These are phyloP conservation scores for Melampsora medusae DNA, from an alignment of 1,284 basidiomycete genomes.

Conservation along the genomic window DNA sequence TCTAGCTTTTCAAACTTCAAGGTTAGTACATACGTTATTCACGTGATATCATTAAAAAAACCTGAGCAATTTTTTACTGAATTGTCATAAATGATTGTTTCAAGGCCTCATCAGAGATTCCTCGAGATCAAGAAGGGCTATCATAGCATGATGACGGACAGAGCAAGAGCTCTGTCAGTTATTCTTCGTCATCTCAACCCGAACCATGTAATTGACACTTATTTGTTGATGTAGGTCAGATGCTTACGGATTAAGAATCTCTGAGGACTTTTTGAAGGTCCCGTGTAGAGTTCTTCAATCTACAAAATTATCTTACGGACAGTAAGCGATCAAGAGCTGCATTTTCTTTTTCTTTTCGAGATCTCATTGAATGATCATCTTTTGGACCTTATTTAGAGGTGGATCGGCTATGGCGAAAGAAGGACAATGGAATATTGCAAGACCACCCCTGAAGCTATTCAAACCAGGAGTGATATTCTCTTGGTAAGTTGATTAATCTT, in stretches of 20 bases:
- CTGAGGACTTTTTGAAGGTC: too few species aligned
- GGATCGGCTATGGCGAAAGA: neutral
- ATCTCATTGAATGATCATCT: neutral
- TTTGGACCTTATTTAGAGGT: neutral
- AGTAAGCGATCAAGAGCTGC: neutral
- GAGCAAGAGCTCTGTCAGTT: too few species aligned
- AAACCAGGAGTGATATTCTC: conserved; percentile 5
- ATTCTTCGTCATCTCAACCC: too few species aligned
- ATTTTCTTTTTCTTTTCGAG: neutral
- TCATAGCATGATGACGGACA: too few species aligned
- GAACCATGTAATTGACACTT: neutral
- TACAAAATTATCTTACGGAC: conserved; percentile 9
- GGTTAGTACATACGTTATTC: neutral
- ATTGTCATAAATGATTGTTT: neutral
- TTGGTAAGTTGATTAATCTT: conserved; percentile 3
- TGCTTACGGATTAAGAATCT: too few species aligned
- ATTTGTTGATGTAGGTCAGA: neutral
- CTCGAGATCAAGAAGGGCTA: too few species aligned
- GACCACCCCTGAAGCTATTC: conserved; percentile 3
- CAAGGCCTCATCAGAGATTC: too few species aligned
- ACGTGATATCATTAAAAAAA: too few species aligned
- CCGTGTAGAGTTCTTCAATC: conserved; percentile 5
- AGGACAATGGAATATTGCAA: conserved; percentile 38
- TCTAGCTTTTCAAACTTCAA: conserved; percentile 24
- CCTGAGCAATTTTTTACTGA: neutral